phyloP scores from a whole-genome alignment of 2,329 filamentous ascomycete genomes.

The Arthrobotrys sinensis region DNA sequence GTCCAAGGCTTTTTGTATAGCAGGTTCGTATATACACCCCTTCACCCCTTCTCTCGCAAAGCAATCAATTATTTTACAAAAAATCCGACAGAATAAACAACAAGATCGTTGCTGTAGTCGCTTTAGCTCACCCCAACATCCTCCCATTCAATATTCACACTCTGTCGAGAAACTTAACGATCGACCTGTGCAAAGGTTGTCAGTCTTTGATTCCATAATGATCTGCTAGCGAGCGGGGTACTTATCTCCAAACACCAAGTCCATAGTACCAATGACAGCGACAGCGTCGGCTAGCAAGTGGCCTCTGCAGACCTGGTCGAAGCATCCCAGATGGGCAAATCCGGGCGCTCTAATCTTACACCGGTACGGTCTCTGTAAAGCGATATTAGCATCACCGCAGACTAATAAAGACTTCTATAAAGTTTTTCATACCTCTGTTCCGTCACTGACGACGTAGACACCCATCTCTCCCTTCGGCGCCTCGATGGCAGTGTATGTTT shows the following conservation, averaged over 20 bases:
- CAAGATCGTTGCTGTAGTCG: no score
- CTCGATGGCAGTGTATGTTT: constrained; percentile 98
- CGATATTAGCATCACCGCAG: constrained; percentile 14
- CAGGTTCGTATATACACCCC: constrained; percentile 50
- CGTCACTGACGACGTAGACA: constrained; percentile 95
- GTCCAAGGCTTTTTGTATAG: constrained; percentile 32
- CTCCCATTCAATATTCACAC: neutral
- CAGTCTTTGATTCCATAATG: constrained; percentile 28
- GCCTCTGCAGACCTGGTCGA: constrained; percentile 92
- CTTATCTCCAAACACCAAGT: constrained; percentile 84
- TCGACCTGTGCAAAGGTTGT: constrained; percentile 61
- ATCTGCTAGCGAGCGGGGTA: neutral
- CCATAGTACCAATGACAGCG: constrained; percentile 81
- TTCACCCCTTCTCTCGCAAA: constrained; percentile 2
- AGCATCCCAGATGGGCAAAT: constrained; percentile 93
- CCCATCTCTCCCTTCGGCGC: constrained; percentile 99
- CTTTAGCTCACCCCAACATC: neutral
- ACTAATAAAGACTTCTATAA: neutral
- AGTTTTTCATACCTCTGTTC: constrained; percentile 76
- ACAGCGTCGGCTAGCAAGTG: constrained; percentile 97
- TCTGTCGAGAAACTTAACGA: constrained; percentile 32
- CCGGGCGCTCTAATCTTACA: constrained; percentile 98
- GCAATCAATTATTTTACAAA: constrained; percentile 59
- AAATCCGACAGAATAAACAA: constrained; percentile 10
- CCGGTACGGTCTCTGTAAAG: constrained; percentile 80